phyloP scores from a whole-genome alignment of 164 flowering plant genomes.

The Dillenia turbinata region DNA sequence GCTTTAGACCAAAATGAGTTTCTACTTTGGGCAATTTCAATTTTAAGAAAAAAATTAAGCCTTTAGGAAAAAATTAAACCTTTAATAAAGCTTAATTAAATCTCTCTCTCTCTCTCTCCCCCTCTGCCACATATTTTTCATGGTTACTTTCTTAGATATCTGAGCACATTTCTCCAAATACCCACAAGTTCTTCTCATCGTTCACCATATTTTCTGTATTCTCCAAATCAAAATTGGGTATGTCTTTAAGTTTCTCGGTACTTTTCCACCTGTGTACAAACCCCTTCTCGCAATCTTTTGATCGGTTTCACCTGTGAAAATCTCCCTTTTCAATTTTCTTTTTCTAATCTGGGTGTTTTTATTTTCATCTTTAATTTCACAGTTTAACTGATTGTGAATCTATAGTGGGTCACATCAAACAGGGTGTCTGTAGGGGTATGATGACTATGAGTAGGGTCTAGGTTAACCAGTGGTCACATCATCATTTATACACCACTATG shows the following conservation, averaged over 20 bases:
- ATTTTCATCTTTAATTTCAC: slow-evolving; percentile 8
- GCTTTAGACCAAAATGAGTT: no score
- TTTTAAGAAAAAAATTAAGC: no score
- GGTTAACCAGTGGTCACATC: slow-evolving; percentile 33
- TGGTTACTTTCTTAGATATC: slow-evolving; percentile 14
- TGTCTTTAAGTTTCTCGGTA: not conserved
- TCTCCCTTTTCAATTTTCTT: slow-evolving; percentile 3
- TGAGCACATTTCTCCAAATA: slow-evolving; percentile 9
- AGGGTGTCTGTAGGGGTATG: slow-evolving; percentile 24
- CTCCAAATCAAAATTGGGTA: not conserved
- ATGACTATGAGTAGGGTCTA: slow-evolving; percentile 22
- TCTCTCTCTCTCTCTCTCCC: slow-evolving; percentile 1
- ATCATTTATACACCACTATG: not conserved
- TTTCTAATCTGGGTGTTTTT: not conserved
- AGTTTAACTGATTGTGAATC: slow-evolving; percentile 46
- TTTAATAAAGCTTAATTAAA: no score
- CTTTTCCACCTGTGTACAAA: not conserved
- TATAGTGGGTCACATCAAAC: slow-evolving; percentile 78
- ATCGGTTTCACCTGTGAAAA: not conserved
- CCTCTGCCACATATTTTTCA: slow-evolving; percentile 1
- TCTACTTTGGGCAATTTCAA: no score
- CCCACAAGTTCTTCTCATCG: slow-evolving; percentile 15
- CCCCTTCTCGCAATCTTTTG: not conserved
- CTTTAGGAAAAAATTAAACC: no score
- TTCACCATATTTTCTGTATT: slow-evolving; percentile 2